A percentile compares a stretch with the other conserved stretches of the same genome.
Evolutionary conservation across 768 basidiomycete genomes (phyloP).

Genomic region (Xanthoconium stramineum): DNA sequence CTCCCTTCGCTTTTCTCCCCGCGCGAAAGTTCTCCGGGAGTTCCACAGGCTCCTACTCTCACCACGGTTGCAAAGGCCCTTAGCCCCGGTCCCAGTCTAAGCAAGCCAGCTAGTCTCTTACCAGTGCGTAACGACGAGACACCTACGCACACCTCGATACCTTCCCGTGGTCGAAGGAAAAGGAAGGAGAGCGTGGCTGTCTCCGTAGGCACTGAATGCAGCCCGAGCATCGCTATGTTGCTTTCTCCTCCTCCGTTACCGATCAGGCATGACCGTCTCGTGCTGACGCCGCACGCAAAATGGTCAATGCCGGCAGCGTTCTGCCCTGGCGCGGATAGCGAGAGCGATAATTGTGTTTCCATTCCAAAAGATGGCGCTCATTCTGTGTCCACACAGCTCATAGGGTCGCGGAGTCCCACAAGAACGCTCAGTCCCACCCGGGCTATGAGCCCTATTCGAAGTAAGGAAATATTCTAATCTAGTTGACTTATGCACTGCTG

Average conservation of each 20-base stretch:
- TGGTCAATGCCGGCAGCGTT: background rate
- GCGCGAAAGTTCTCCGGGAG: background rate
- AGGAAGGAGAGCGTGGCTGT: slow-evolving; percentile 10
- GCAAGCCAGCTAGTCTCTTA: background rate
- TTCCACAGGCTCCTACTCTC: slow-evolving; percentile 7
- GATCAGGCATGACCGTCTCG: background rate
- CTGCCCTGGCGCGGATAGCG: background rate
- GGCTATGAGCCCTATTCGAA: slow-evolving; percentile 26
- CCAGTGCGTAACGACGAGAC: background rate
- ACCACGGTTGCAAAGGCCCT: slow-evolving; percentile 11
- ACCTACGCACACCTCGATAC: background rate
- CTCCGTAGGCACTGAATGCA: slow-evolving; percentile 2
- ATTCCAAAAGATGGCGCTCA: background rate
- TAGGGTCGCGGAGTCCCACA: slow-evolving; percentile 8
- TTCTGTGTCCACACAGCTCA: background rate
- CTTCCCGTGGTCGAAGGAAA: slow-evolving; percentile 18
- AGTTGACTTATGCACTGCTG: background rate
- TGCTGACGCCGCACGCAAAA: slow-evolving; percentile 7
- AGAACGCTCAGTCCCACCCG: slow-evolving; percentile 33
- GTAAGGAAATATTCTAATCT: slow-evolving; percentile 7
- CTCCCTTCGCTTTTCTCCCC: slow-evolving; percentile 16
- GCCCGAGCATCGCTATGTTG: slow-evolving; percentile 20
- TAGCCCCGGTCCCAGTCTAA: background rate
- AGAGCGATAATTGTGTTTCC: background rate
- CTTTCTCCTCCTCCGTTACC: slow-evolving; percentile 26